Evolutionary conservation across 768 basidiomycete species (phyloP), one percentile per base, ranked within the genome.

Genomic region (Lentinula lateritia): DNA sequence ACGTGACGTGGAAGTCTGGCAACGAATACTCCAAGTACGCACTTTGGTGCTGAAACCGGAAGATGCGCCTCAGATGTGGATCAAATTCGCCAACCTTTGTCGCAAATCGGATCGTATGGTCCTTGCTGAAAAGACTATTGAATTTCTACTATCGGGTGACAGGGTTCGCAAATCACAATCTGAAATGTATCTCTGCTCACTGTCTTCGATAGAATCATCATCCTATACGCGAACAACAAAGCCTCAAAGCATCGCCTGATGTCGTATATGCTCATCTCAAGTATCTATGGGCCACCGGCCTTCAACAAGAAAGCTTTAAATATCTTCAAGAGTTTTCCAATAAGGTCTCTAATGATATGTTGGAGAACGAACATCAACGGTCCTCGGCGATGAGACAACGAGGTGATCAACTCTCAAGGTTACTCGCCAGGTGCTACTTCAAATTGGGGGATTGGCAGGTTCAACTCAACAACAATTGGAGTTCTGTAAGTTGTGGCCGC

Each of bases 1-100:
- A 70, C 93, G 93, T 23, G 97, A 98, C 68, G 96, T 98, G 38
- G 97, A 99, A 74, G 94, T 97, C 5, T 99, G 97, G 97, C 97
- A 98, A 72, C 87, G 96, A 18, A 92, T 98, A 58, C 78, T 99
- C 8, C 96, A 98, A 78, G 94, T 99, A 53, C 85, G 97, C 58
- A 93, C 95, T 0, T 81, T 98, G 57, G 95, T 99, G 20, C 79
- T 98, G 32, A 91, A 86, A 48, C 96, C 97, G 0, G 92, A 92
- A 65, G 94, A 97, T 64, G 95, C 98, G 70, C 93, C 92, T 48
- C 84, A 91, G 50, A 98, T 97, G 87, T 98, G 95, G 95, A 97
- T 99, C 74, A 95, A 97, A 74, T 98, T 99, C 69, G 93, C 96
- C 2, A 98, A 99, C 68, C 78, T 98, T 1, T 98, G 97, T 70